Evolutionary conservation across 2,329 filamentous ascomycete species (phyloP).

Genomic region (Colletotrichum tamarilloi): DNA sequence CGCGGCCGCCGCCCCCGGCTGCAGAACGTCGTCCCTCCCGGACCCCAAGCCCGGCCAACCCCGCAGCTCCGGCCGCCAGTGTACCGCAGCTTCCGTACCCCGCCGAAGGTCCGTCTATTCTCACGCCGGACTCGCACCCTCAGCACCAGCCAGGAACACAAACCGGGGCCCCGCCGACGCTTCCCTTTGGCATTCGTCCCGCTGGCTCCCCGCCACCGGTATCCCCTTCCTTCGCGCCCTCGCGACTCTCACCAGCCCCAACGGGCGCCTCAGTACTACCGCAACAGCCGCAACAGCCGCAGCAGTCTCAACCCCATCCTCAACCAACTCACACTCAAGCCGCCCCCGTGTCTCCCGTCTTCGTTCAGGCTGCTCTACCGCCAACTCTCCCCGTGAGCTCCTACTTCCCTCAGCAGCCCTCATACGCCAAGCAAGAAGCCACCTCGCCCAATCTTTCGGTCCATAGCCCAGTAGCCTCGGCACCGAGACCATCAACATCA

Average conservation of each 20-base stretch:
- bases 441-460: neutral
- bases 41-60: neutral
- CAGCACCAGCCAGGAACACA: neutral
- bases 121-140: neutral
- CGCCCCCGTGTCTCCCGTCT: slow-evolving; percentile 4
- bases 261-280: neutral
- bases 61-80: neutral
- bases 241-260: neutral
- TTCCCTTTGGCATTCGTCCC: slow-evolving; percentile 14
- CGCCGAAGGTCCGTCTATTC: slow-evolving; percentile 1
- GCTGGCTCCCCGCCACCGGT: neutral
- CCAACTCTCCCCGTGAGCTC: slow-evolving; percentile 20
- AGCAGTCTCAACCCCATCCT: neutral
- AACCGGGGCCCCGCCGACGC: neutral
- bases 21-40: neutral
- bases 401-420: slow-evolving; percentile 31
- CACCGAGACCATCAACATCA: neutral
- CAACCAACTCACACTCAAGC: neutral
- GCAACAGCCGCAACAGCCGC: neutral
- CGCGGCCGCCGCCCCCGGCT: slow-evolving; percentile 7
- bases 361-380: slow-evolving; percentile 17
- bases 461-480: slow-evolving; percentile 15
- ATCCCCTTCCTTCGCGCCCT: neutral
- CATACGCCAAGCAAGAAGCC: slow-evolving; percentile 9
- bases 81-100: slow-evolving; percentile 10